Evolutionary conservation across 306 rosid species (phyloP).

Genomic region (Sophora flavescens): DNA sequence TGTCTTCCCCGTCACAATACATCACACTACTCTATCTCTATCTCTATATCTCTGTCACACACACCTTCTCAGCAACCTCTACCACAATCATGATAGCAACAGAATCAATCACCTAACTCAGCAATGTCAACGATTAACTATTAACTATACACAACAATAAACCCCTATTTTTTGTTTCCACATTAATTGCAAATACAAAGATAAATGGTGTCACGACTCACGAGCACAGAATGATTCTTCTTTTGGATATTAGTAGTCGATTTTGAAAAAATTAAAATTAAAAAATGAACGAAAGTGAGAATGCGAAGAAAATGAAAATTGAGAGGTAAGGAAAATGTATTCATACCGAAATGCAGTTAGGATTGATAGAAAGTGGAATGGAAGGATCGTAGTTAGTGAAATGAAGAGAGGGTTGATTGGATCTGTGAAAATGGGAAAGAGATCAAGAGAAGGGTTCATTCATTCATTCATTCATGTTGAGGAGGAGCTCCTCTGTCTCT

Average conservation of each 20-base stretch:
- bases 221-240: neutral
- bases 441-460: too few relatives aligned
- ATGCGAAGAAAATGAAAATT: neutral
- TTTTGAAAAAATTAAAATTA: neutral
- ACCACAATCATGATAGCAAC: constrained; percentile 22
- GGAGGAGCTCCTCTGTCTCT: constrained; percentile 53
- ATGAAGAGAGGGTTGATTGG: constrained; percentile 1
- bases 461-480: neutral
- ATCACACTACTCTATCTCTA: constrained; percentile 55
- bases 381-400: neutral
- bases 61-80: constrained; percentile 44
- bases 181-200: neutral
- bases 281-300: constrained; percentile 7
- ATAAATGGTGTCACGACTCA: neutral
- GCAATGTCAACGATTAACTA: constrained; percentile 35
- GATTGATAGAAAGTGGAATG: neutral
- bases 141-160: neutral
- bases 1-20: constrained; percentile 64
- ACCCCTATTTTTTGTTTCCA: constrained; percentile 1
- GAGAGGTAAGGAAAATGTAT: neutral
- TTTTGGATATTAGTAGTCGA: neutral
- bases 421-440: constrained; percentile 33
- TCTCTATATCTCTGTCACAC: neutral
- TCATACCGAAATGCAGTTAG: constrained; percentile 19
- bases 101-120: neutral